A percentile compares a stretch with the other conserved stretches of the same genome.
phyloP scores from a whole-genome alignment of 2,329 filamentous ascomycete species.

The Colletotrichum gloeosporioides region DNA sequence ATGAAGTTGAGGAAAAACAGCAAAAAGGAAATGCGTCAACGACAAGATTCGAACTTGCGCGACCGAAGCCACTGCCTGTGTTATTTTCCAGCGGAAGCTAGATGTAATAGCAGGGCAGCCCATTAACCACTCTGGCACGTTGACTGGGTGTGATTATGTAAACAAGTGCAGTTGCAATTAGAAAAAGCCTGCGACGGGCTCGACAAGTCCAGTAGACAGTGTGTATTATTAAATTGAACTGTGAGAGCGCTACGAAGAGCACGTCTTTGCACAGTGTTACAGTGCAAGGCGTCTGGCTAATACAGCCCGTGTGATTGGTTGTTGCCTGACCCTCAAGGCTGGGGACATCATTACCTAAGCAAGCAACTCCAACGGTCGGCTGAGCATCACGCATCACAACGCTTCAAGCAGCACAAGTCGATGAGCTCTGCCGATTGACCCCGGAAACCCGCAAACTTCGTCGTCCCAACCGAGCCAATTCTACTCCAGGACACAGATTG shows the following conservation, averaged over 20 bases:
- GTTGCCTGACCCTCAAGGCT: conserved; percentile 6
- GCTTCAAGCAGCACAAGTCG: not conserved
- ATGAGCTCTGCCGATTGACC: not conserved
- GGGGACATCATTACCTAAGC: not conserved
- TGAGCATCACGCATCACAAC: not conserved
- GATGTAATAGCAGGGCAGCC: conserved; percentile 19
- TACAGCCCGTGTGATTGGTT: not conserved
- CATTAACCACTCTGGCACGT: conserved; percentile 24
- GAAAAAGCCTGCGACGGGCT: not conserved
- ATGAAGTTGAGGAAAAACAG: not conserved
- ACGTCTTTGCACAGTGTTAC: not conserved
- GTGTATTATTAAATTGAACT: not conserved
- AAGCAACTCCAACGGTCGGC: not conserved
- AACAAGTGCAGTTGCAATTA: rapidly evolving
- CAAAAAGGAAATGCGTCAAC: not conserved
- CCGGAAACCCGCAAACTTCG: not conserved
- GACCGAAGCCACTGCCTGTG: conserved; percentile 21
- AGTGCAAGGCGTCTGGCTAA: not conserved
- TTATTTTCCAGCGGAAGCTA: not conserved
- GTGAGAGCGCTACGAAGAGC: rapidly evolving
- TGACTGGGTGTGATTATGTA: conserved; percentile 14
- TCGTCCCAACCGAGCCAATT: not conserved
- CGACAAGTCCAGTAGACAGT: too few relatives aligned
- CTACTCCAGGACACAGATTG: not conserved
- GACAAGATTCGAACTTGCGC: conserved; percentile 23